A percentile compares a stretch with the other conserved stretches of the same genome.
These are phyloP conservation scores for Diutina rugosa DNA, from an alignment of 1,139 yeast species.

Conservation along the genomic window DNA sequence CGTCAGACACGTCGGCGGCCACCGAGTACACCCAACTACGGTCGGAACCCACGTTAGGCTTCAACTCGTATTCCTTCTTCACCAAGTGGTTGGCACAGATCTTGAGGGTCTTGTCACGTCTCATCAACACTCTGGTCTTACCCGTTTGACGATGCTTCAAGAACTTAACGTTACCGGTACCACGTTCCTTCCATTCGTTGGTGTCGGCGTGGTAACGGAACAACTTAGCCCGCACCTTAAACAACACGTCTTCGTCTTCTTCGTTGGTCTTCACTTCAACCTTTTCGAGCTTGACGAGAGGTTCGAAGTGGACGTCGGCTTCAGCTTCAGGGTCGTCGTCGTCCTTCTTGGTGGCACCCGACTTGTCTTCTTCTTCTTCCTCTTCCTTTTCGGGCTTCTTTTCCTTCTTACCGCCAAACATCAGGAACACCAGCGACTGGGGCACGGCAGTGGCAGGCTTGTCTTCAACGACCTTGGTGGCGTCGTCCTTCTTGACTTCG, in stretches of 20 bases:
- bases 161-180: constrained; percentile 96
- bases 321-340: constrained; percentile 75
- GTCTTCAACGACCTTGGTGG: not conserved
- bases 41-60: constrained; percentile 92
- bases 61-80: constrained; percentile 71
- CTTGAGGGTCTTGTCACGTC: constrained; percentile 97
- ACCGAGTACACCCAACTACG: constrained; percentile 97
- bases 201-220: constrained; percentile 75
- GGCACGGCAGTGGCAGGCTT: not conserved
- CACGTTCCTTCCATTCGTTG: constrained; percentile 99
- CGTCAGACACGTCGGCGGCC: constrained; percentile 91
- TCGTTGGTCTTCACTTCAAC: constrained; percentile 96
- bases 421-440: constrained; percentile 64
- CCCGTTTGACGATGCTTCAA: constrained; percentile 73
- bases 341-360: constrained; percentile 16
- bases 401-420: constrained; percentile 80
- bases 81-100: constrained; percentile 96
- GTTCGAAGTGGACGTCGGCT: constrained; percentile 94
- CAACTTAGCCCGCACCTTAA: constrained; percentile 87
- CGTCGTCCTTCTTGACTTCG: not conserved
- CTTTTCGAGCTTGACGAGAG: constrained; percentile 85
- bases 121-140: constrained; percentile 87
- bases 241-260: constrained; percentile 84
- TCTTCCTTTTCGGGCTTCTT: constrained; percentile 13
- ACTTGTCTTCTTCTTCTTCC: constrained; percentile 18